These are phyloP conservation scores for Penicillium sp. DNA, from an alignment of 2,329 filamentous ascomycete species.

Conservation along the genomic window DNA sequence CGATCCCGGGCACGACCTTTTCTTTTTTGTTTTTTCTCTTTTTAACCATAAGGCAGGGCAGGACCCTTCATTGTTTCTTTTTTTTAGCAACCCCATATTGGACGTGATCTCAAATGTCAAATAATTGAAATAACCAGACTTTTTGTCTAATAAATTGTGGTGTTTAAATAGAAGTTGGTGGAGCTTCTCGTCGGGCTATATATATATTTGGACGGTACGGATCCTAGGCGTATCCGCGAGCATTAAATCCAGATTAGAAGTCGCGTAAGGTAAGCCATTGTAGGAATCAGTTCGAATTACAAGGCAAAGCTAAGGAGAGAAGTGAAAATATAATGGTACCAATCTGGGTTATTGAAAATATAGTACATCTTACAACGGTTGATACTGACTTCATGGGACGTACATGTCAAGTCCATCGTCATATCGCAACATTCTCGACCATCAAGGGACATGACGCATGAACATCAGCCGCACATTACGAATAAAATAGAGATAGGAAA, in stretches of 20 bases:
- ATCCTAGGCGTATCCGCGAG: too few relatives aligned
- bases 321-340: not conserved
- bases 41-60: too few relatives aligned
- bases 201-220: too few relatives aligned
- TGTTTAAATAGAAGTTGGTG: too few relatives aligned
- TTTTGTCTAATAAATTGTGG: too few relatives aligned
- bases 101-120: too few relatives aligned
- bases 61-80: not conserved
- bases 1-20: not conserved
- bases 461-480: slow-evolving; percentile 17
- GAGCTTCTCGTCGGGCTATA: too few relatives aligned
- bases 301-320: not conserved
- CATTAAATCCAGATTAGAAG: too few relatives aligned
- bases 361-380: slow-evolving; percentile 8
- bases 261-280: too few relatives aligned
- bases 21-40: not conserved
- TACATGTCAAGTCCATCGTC: slow-evolving; percentile 2
- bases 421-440: slow-evolving; percentile 14
- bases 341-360: not conserved
- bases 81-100: not conserved
- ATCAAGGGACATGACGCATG: slow-evolving; percentile 15
- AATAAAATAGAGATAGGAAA: slow-evolving; percentile 6
- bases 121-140: too few relatives aligned
- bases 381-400: slow-evolving; percentile 1
- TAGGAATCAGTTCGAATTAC: too few relatives aligned